phyloP scores from a whole-genome alignment of 257 asterid genomes.

The Mitragyna speciosa region DNA sequence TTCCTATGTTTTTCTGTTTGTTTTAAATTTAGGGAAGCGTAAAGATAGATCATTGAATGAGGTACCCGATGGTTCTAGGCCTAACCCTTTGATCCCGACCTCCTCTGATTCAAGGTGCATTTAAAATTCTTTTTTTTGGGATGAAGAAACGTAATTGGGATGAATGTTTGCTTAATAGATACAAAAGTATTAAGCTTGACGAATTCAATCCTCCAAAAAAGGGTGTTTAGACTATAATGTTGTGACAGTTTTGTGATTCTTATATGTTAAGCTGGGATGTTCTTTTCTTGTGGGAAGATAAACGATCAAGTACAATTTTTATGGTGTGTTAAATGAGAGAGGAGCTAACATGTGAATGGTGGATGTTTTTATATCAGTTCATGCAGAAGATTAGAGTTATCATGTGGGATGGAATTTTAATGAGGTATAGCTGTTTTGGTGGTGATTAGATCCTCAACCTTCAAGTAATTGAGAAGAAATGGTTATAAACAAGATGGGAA shows the following conservation, averaged over 20 bases:
- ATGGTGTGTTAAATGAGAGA: not conserved
- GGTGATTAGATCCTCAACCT: not conserved
- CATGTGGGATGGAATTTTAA: not conserved
- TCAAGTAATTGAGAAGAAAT: not conserved
- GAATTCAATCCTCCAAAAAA: not conserved
- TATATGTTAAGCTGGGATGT: no score
- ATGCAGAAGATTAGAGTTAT: not conserved
- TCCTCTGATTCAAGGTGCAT: constrained; percentile 73
- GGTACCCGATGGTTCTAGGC: constrained; percentile 41
- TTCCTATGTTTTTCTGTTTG: not conserved
- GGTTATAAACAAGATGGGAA: not conserved
- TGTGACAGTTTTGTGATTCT: not conserved
- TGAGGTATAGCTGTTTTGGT: not conserved
- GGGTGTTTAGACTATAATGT: not conserved
- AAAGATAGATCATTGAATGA: constrained; percentile 58
- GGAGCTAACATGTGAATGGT: not conserved
- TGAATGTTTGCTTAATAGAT: not conserved
- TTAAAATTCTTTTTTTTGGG: no score
- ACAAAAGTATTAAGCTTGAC: not conserved
- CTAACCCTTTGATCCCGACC: constrained; percentile 68
- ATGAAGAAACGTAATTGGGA: no score
- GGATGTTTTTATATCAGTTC: not conserved
- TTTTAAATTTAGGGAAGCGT: constrained; percentile 61
- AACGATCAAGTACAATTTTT: no score
- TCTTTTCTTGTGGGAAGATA: not conserved